phyloP scores from a whole-genome alignment of 2,329 filamentous ascomycete genomes.

The Hyphodiscus sp. region DNA sequence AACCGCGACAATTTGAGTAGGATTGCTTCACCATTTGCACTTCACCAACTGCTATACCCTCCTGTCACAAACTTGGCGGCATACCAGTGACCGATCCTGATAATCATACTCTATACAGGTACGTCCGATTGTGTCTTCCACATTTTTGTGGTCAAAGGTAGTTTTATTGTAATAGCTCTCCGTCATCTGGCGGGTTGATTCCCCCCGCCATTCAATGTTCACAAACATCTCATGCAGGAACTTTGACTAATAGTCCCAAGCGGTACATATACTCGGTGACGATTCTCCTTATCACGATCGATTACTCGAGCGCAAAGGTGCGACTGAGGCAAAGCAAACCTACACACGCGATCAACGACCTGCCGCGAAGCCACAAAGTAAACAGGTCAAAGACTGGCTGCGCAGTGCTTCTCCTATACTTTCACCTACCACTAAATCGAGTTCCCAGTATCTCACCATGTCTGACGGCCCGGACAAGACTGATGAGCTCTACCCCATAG shows the following conservation, averaged over 20 bases:
- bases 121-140: constrained; percentile 20
- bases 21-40: constrained; percentile 2
- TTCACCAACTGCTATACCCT: constrained; percentile 1
- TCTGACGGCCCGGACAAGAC: constrained; percentile 82
- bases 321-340: constrained; percentile 13
- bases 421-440: constrained; percentile 24
- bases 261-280: neutral
- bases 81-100: neutral
- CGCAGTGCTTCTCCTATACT: constrained; percentile 27
- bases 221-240: neutral
- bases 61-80: constrained; percentile 1
- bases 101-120: constrained; percentile 16
- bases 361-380: constrained; percentile 21
- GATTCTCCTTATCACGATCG: neutral
- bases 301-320: neutral
- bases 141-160: constrained; percentile 3
- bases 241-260: neutral
- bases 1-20: neutral
- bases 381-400: constrained; percentile 27
- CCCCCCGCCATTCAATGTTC: constrained; percentile 19
- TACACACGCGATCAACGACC: constrained; percentile 28
- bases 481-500: constrained; percentile 99
- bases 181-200: constrained; percentile 14
- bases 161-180: constrained; percentile 14
- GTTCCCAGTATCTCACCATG: constrained; percentile 55